Conservation (phyloP, 306 rosid genomes). For the Ormosia emarginata region DNA sequence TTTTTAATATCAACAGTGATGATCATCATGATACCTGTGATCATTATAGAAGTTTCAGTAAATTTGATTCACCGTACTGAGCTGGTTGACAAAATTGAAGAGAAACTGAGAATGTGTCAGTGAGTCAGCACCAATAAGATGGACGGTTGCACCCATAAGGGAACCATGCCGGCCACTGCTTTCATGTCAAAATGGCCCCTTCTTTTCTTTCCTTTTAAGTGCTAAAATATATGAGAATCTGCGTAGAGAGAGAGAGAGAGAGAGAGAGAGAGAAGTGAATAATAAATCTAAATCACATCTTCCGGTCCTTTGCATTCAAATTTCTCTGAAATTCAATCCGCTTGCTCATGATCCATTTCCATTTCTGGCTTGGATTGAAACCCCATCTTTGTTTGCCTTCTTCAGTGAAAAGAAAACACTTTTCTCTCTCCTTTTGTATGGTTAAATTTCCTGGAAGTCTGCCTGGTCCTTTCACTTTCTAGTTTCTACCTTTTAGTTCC, state of each 20-base stretch:
- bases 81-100: not conserved
- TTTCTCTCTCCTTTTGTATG: not conserved
- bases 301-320: conserved; percentile 3
- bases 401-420: conserved; percentile 17
- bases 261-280: not conserved
- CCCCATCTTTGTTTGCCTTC: not conserved
- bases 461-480: not conserved
- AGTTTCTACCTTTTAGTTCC: not conserved
- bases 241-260: not conserved
- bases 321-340: conserved; percentile 16
- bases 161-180: conserved; percentile 16
- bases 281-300: not conserved
- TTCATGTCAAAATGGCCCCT: not conserved
- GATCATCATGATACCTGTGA: not conserved
- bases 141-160: conserved; percentile 11
- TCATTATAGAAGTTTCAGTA: not conserved
- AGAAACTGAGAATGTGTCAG: not conserved
- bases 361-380: not conserved
- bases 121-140: not conserved
- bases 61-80: not conserved
- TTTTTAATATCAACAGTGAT: not conserved
- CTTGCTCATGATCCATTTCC: conserved; percentile 10
- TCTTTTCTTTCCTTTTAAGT: conserved; percentile 21
- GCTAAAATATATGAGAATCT: conserved; percentile 35
- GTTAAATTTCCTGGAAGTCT: not conserved